Percentiles rank a stretch among this genome's conserved stretches.
Conservation (phyloP, 768 basidiomycete species). For the Tulasnella calospora region DNA sequence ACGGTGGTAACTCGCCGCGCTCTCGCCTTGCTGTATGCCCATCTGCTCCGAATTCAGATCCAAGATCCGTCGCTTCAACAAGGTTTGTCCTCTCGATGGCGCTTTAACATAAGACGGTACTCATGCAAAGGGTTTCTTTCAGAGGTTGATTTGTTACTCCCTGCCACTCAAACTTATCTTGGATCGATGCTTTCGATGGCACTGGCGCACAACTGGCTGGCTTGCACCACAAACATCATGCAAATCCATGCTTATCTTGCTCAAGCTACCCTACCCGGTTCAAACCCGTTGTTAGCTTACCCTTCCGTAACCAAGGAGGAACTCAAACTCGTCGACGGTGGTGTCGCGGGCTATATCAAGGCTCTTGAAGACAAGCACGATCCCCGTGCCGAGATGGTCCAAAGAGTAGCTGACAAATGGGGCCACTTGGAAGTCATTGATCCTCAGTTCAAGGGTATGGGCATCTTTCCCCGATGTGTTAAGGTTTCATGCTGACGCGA, state of each 20-base stretch:
- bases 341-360: conserved; percentile 34
- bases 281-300: conserved; percentile 59
- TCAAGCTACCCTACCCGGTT: conserved; percentile 67
- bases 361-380: conserved; percentile 53
- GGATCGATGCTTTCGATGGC: conserved; percentile 78
- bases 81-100: conserved; percentile 45
- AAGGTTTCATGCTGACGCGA: not conserved
- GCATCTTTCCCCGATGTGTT: not conserved
- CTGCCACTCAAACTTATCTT: conserved; percentile 66
- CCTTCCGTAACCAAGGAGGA: conserved; percentile 62
- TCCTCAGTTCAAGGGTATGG: conserved; percentile 76
- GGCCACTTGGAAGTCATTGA: conserved; percentile 73
- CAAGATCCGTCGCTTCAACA: conserved; percentile 50
- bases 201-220: conserved; percentile 83
- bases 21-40: conserved; percentile 73
- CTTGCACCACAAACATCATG: conserved; percentile 71
- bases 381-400: conserved; percentile 47
- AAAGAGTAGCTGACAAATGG: conserved; percentile 65
- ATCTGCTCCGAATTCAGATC: conserved; percentile 65
- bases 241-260: conserved; percentile 75
- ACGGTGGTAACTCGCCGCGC: conserved; percentile 44
- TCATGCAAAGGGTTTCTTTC: conserved; percentile 15
- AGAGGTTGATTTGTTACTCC: conserved; percentile 65
- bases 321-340: conserved; percentile 41
- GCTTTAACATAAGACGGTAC: conserved; percentile 25